phyloP scores from a whole-genome alignment of 768 basidiomycete genomes.

The Boletus bicolor region DNA sequence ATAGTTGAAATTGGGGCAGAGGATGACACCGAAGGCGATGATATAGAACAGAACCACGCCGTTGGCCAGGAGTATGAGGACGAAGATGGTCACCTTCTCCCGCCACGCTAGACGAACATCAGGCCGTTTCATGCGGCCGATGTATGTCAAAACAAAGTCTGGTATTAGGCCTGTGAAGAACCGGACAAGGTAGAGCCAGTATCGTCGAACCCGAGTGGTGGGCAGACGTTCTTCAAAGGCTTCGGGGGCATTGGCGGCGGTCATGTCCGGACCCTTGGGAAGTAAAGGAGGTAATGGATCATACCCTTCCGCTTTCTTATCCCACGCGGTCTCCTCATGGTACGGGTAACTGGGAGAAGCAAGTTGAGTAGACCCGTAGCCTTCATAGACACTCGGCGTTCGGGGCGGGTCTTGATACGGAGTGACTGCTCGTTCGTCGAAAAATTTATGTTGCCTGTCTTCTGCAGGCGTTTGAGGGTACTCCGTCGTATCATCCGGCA shows the following conservation, averaged over 20 bases:
- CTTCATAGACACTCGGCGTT: conserved; percentile 28
- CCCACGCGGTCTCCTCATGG: conserved; percentile 41
- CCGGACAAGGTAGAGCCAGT: conserved; percentile 60
- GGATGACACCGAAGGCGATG: conserved; percentile 56
- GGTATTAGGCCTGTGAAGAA: conserved; percentile 56
- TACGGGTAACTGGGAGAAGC: conserved; percentile 26
- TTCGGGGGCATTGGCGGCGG: conserved; percentile 43
- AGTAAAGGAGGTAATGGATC: conserved; percentile 31
- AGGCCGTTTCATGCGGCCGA: conserved; percentile 66
- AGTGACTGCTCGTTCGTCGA: conserved; percentile 29
- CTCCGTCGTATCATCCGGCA: conserved; percentile 39
- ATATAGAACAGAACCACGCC: conserved; percentile 61
- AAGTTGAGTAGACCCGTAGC: conserved; percentile 21
- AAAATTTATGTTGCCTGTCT: conserved; percentile 31
- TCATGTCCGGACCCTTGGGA: conserved; percentile 36
- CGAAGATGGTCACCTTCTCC: conserved; percentile 64
- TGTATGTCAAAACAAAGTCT: conserved; percentile 40
- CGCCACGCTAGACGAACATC: conserved; percentile 68
- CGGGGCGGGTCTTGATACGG: conserved; percentile 31
- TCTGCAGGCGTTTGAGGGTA: conserved; percentile 34
- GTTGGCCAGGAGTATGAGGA: conserved; percentile 54
- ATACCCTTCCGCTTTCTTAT: conserved; percentile 38
- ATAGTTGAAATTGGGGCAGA: conserved; percentile 61
- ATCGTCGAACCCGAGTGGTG: conserved; percentile 50
- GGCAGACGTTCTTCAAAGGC: conserved; percentile 54